These are phyloP conservation scores for Canna indica DNA, from an alignment of 176 grass and related monocot species.

Conservation along the genomic window DNA sequence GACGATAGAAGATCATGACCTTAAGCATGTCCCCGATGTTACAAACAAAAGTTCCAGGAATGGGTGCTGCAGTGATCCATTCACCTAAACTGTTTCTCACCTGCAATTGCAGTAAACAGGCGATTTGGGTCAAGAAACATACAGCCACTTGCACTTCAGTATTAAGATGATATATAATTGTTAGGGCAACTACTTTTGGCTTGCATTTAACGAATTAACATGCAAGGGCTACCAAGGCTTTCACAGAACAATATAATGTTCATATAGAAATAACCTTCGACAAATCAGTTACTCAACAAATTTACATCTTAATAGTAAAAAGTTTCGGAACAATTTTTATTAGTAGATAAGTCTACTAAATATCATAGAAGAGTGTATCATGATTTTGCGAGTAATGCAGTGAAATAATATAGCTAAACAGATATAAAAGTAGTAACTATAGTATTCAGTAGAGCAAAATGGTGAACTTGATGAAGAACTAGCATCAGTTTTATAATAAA, in stretches of 20 bases:
- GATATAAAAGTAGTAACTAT: too few relatives aligned
- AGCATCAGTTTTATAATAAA: neutral
- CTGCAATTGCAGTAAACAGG: too few relatives aligned
- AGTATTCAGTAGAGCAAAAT: too few relatives aligned
- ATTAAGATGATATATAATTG: too few relatives aligned
- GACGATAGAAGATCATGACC: conserved; percentile 19
- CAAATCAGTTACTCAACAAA: too few relatives aligned
- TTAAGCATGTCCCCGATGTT: conserved; percentile 96
- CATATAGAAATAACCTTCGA: too few relatives aligned
- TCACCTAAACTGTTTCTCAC: conserved; percentile 71
- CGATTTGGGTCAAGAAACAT: too few relatives aligned
- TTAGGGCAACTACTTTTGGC: too few relatives aligned
- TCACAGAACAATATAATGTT: too few relatives aligned
- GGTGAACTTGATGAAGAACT: neutral
- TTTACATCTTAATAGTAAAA: too few relatives aligned
- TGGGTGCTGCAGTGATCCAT: conserved; percentile 74
- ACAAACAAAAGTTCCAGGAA: conserved; percentile 80
- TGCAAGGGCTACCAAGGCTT: too few relatives aligned
- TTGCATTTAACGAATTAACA: too few relatives aligned
- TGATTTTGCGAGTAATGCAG: neutral
- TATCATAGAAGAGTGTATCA: neutral
- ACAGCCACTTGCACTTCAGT: neutral
- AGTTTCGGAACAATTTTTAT: neutral
- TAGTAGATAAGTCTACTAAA: neutral
- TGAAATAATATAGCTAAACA: neutral